Percentiles rank a stretch among this genome's conserved stretches.
phyloP scores from a whole-genome alignment of 495 filamentous ascomycete species.

The Sporormia fimetaria region DNA sequence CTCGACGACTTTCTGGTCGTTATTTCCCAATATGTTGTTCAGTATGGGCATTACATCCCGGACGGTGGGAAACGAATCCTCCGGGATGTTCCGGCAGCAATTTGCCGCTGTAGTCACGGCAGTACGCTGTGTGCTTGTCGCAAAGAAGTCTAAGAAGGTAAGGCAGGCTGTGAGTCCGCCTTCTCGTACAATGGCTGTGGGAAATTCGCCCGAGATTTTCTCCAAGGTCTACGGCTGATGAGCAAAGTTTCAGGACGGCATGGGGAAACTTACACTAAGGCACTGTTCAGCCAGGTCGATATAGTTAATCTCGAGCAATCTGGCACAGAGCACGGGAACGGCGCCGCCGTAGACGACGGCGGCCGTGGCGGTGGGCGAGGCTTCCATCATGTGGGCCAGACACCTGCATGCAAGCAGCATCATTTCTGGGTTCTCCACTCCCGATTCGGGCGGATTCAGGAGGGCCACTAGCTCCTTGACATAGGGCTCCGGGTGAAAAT shows the following conservation, averaged over 20 bases:
- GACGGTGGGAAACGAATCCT: conserved; percentile 81
- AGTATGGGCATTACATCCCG: conserved; percentile 92
- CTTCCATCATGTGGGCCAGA: conserved; percentile 97
- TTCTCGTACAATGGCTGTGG: conserved; percentile 88
- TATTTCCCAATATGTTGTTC: conserved; percentile 77
- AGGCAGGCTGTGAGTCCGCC: conserved; percentile 90
- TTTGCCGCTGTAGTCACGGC: conserved; percentile 96
- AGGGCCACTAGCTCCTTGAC: conserved; percentile 87
- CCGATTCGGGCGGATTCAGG: conserved; percentile 81
- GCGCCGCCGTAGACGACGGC: conserved; percentile 95
- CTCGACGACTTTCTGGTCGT: conserved; percentile 92
- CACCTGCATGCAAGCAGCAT: conserved; percentile 96
- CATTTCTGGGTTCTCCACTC: conserved; percentile 90
- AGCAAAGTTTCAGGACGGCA: background rate
- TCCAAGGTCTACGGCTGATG: conserved; percentile 60
- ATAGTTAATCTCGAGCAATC: conserved; percentile 85
- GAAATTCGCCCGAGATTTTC: conserved; percentile 96
- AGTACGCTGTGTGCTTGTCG: conserved; percentile 90
- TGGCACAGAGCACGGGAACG: conserved; percentile 86
- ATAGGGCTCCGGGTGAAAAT: conserved; percentile 88
- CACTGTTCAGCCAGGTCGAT: conserved; percentile 98
- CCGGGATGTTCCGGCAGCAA: conserved; percentile 90
- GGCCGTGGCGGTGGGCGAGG: conserved; percentile 78
- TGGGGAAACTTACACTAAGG: conserved; percentile 53
- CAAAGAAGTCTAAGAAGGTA: conserved; percentile 92